Evolutionary conservation across 2,329 filamentous ascomycete genomes (phyloP).

Genomic region (Talaromyces sp.): DNA sequence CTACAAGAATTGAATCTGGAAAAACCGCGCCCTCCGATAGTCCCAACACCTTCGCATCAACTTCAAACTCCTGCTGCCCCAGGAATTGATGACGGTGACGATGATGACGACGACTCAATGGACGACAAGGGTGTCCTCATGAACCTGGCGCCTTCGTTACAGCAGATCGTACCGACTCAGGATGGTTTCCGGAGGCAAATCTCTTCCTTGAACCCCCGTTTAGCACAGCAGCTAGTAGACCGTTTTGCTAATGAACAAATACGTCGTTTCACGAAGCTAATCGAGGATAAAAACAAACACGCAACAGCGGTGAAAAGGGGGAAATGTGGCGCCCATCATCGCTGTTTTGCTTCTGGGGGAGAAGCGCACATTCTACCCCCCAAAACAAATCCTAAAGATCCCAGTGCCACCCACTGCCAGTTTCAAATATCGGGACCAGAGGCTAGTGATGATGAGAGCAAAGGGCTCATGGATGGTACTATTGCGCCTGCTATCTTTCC

Average conservation of each 20-base stretch:
- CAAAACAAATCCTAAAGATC: conserved; percentile 48
- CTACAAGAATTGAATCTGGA: conserved; percentile 23
- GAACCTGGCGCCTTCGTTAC: conserved; percentile 58
- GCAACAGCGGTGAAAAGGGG: conserved; percentile 52
- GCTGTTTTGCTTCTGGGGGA: conserved; percentile 67
- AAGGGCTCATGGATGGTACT: conserved; percentile 61
- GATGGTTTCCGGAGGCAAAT: conserved; percentile 75
- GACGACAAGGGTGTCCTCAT: conserved; percentile 60
- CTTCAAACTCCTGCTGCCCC: not conserved
- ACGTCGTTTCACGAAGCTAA: conserved; percentile 70
- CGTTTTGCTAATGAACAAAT: conserved; percentile 79
- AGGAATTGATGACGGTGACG: conserved; percentile 49
- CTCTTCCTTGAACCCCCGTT: conserved; percentile 65
- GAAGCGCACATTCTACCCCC: conserved; percentile 58
- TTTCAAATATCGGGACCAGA: conserved; percentile 55
- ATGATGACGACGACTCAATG: conserved; percentile 53
- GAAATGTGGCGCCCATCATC: conserved; percentile 57
- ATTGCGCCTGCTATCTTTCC: conserved; percentile 74
- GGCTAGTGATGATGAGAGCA: conserved; percentile 56
- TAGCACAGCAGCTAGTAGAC: conserved; percentile 67
- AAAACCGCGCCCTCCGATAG: not conserved
- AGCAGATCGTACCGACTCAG: conserved; percentile 66
- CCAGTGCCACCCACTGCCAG: conserved; percentile 53
- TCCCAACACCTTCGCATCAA: not conserved
- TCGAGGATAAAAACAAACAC: conserved; percentile 68